Base-by-base conservation (phyloP, 345 rosid species). In the Camelina neglecta region DNA sequence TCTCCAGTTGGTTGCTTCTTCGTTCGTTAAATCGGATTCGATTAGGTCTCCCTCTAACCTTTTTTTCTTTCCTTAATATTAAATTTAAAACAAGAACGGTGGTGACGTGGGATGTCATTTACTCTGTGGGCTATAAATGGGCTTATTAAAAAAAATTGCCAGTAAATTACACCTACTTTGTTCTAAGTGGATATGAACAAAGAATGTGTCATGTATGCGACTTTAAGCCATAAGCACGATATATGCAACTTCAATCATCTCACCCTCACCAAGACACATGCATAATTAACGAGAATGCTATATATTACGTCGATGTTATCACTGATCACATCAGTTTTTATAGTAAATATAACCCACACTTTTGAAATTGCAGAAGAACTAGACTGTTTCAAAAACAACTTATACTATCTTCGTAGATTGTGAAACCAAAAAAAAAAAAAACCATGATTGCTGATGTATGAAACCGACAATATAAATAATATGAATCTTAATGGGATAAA, bases 31-130 rank as follows among this genome's bases (percentile, higher is more conserved):
- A 72, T 72, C 47, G 7, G 11, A 72, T 10, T 15, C 33, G 26
- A 26, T 58, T 66, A 61, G 6, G 8, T 15, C 15, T 45, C 66
- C 4, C 56, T 55, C 3, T 41, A 42, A 35, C 9, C 45, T 56
- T 2, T 56, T 4, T 42, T 4, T 57, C 26, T 41, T 24, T 13
- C 7, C 45, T 11, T 11, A 11, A 33, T 8, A 20, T 9, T 9
- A 15, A 49, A 24, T 24, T 24, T 26, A 26, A 26, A 39, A 21
- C 16, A 26, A 57, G 12, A 51, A 8, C 9, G 20, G 8, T 6
- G 26, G n/a, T 45, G 65, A 65, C 59, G 72, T 74, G 72, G 65
- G 21, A 18, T 55, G 16, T n/a, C 0, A 55, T 65, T 44, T 41
- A 11, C 20, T 26, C 13, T 59, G 67, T 59, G 67, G 53, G 54